Evolutionary conservation across 176 grass and related monocot species (phyloP).

Genomic region (Alloteropsis semialata): DNA sequence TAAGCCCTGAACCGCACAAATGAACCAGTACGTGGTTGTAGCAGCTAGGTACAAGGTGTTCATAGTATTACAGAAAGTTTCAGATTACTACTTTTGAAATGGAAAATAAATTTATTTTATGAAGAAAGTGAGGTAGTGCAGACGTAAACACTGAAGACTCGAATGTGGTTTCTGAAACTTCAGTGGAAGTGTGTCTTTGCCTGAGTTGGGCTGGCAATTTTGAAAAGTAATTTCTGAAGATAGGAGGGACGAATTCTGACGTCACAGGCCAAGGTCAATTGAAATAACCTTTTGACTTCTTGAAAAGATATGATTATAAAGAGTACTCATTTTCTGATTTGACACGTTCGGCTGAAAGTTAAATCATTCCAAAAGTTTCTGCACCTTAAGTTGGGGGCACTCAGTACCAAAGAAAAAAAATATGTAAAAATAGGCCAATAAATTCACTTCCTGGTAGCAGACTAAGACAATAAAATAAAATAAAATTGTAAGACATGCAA

Average conservation of each 20-base stretch:
- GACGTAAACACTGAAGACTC: neutral
- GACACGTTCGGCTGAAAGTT: too few species aligned
- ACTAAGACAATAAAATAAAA: neutral
- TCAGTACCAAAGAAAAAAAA: neutral
- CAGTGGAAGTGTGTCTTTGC: constrained; percentile 28
- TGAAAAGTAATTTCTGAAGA: constrained; percentile 19
- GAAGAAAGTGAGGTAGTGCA: neutral
- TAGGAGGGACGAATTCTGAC: neutral
- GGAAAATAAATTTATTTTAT: neutral
- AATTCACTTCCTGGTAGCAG: neutral
- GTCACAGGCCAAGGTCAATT: constrained; percentile 22
- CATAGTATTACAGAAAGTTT: neutral
- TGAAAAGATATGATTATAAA: too few species aligned
- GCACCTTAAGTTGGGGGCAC: neutral
- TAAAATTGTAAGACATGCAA: neutral
- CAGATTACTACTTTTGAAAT: neutral
- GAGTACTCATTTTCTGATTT: too few species aligned
- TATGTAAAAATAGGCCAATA: too few species aligned
- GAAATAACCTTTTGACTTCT: constrained; percentile 3
- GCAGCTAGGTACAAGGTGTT: neutral
- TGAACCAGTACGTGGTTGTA: neutral
- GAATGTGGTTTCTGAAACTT: constrained; percentile 5
- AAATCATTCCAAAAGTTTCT: too few species aligned
- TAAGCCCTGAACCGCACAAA: neutral
- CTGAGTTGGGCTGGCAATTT: constrained; percentile 4